Evolutionary conservation across 2,329 filamentous ascomycete genomes (phyloP), one percentile per base, ranked within the genome.

Genomic region (Dothideomycetes sp.): DNA sequence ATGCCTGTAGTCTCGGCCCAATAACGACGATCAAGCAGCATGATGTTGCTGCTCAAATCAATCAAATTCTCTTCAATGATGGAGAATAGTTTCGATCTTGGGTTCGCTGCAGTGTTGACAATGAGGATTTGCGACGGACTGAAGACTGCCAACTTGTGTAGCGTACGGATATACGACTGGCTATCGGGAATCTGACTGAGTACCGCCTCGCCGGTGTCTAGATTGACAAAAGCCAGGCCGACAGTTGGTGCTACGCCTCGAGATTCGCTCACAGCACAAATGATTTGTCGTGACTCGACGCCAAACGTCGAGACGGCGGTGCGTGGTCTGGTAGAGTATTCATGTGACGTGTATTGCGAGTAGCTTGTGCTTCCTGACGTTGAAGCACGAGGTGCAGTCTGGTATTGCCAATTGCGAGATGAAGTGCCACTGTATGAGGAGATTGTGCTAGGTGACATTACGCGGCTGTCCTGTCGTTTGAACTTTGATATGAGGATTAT

Each of bases 131-230:
- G 78, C 2, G 80, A 82, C 0, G 89, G 88, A 17, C 82, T 76
- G 51, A 85, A 83, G 17, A 94, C 78, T 38, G 76, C 75, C 23
- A 96, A 71, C 57, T 95, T 94, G 60, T 94, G 84, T 20, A 94
- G 69, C 0, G 87, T 94, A 54, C 80, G 81, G 43, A 87, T 80
- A 57, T 94, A 96, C 23, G 87, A 93, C 57, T 94, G 87, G 43
- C 81, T 93, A 59, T 96, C 89, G 55, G 82, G 87, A 48, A 96
- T 89, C 54, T 95, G 86, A 55, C 85, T 93, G 27, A 96, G 71
- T 19, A 87, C 77, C 12, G 78, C 84, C 61, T 94, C 86, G 27
- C 82, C 84, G 2, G 84, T 88, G 29, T 84, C 80, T 3, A 93
- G 69, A 54, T 96, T 93, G 55, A 95, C 70, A 54, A 95, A 88